phyloP scores from a whole-genome alignment of 176 grass and related monocot species.

The Bothriochloa decipiens region DNA sequence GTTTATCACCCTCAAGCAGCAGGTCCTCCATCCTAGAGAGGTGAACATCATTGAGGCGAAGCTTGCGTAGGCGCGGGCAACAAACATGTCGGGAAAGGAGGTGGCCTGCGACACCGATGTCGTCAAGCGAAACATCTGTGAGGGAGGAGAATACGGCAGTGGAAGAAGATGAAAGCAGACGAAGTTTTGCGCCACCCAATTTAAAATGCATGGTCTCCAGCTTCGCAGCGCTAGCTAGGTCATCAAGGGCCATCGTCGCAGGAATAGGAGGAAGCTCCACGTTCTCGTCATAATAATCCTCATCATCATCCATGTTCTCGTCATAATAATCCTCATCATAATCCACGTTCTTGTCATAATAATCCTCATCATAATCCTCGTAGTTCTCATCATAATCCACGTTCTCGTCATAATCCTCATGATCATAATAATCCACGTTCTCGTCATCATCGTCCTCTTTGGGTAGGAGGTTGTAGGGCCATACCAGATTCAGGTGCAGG shows the following conservation, averaged over 20 bases:
- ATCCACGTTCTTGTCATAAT: background rate
- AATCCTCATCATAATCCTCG: too few relatives aligned
- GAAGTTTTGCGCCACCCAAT: background rate
- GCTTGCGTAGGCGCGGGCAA: constrained; percentile 5
- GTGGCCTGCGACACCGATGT: too few relatives aligned
- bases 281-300: background rate
- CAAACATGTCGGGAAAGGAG: background rate
- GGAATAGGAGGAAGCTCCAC: too few relatives aligned
- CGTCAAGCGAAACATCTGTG: background rate
- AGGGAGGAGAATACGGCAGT: background rate
- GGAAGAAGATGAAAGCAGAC: background rate
- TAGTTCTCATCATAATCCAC: too few relatives aligned
- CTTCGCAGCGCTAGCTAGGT: background rate
- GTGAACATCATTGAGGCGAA: background rate
- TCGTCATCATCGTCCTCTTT: background rate
- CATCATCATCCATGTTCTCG: too few relatives aligned
- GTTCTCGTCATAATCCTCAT: background rate
- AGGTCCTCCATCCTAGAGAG: background rate
- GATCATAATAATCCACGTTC: too few relatives aligned
- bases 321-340: too few relatives aligned
- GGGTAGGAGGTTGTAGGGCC: too few relatives aligned
- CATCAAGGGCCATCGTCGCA: too few relatives aligned
- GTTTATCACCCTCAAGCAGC: background rate
- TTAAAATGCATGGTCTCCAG: background rate
- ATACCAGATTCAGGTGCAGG: background rate